Evolutionary conservation across 2,329 filamentous ascomycete genomes (phyloP), one percentile per base, ranked within the genome.

Genomic region (Fusarium palustre): DNA sequence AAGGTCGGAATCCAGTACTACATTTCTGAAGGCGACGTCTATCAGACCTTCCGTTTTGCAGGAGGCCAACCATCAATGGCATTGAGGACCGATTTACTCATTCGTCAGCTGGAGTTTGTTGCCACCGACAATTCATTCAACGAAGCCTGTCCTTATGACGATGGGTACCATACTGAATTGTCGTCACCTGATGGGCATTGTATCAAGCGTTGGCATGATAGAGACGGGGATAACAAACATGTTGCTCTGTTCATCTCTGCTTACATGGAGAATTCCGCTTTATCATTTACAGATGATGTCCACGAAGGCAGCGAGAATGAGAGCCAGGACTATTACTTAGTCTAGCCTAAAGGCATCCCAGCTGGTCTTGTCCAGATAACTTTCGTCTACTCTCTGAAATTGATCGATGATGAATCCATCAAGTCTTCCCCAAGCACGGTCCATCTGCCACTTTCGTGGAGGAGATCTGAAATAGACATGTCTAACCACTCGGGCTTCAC

Each of bases 101-200:
- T 49, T 25, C 31, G 46, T 25, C 16, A 36, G 11, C 15, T 49
- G 10, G 46, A 48, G 11, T 48, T 33, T 34, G 5, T 15, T 15
- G 30, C 16, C 5, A 8, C 12, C 13, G 5, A 18, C 3, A 48
- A 48, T 6, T 0, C 1, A 5, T 48, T 48, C 30, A 48, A 48
- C 5, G 16, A 48, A n/a, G 30, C 12, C 9, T 6, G 33, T 13
- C 6, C 33, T 5, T 7, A 20, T 3, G 20, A 18, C 10, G 10
- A 48, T 12, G 2, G 3, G 2, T 49, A 49, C 31, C 0, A 16
- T 12, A 49, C 46, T 3, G n/a, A 34, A 4, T 16, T 49, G 3
- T 4, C 9, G 15, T 16, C 31, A 11, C 7, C 13, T 33, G 5
- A 0, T 1, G 1, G 9, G 20, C 4, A 4, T 15, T 7, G 10